These are phyloP conservation scores for Beauveria medogensis DNA, from an alignment of 2,329 filamentous ascomycete species.

Conservation along the genomic window DNA sequence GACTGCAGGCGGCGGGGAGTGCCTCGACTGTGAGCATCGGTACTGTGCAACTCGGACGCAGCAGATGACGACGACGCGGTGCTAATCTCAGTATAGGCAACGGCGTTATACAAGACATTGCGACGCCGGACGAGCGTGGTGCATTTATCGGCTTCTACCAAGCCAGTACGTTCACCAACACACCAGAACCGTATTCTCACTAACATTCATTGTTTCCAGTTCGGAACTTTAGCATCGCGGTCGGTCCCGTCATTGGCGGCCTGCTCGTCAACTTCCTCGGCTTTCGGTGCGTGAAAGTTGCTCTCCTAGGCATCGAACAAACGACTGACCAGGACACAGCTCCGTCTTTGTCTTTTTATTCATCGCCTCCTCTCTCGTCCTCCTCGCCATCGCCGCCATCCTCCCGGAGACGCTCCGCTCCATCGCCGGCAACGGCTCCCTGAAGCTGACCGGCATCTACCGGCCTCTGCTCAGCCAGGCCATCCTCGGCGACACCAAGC, in stretches of 20 bases:
- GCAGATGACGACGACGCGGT: too few species aligned
- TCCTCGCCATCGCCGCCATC: background rate
- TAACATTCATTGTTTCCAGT: background rate
- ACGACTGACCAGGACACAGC: background rate
- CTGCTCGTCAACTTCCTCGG: background rate
- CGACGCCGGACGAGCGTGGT: conserved; percentile 19
- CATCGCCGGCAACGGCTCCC: background rate
- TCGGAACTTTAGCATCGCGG: background rate
- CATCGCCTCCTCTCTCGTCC: background rate
- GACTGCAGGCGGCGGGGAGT: conserved; percentile 38
- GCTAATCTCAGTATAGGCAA: conserved; percentile 16
- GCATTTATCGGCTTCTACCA: conserved; percentile 24
- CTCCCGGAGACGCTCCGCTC: background rate
- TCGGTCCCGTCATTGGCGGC: background rate
- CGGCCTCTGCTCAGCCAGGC: background rate
- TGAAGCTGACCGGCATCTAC: background rate
- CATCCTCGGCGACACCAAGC: background rate
- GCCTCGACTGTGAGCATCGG: conserved; percentile 40
- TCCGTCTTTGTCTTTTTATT: background rate
- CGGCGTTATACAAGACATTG: conserved; percentile 25
- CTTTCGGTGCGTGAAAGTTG: background rate
- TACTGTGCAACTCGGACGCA: conserved; percentile 14
- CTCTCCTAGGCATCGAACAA: too few species aligned
- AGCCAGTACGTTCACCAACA: conserved; percentile 18
- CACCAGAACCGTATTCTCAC: background rate